A percentile compares a stretch with the other conserved stretches of the same genome.
phyloP scores from a whole-genome alignment of 192 early-diverging fungal species.

The Helicostylum pulchrum region DNA sequence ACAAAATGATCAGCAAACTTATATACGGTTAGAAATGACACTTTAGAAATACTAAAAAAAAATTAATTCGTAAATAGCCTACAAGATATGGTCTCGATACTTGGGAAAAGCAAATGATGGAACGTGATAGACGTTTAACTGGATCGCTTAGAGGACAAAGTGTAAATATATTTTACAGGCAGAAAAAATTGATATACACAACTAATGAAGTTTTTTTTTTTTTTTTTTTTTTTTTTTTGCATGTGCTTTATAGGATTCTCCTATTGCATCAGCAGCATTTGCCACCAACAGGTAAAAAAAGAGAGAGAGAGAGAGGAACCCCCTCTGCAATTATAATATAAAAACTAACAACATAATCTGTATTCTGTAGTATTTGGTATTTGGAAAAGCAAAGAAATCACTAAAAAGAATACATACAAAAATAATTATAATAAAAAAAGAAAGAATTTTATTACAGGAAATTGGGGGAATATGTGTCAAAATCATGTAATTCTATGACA shows the following conservation, averaged over 20 bases:
- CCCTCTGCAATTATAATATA: background rate
- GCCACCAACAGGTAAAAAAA: constrained; percentile 47
- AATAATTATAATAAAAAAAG: background rate
- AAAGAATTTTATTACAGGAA: background rate
- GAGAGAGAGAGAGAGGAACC: background rate
- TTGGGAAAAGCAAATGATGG: constrained; percentile 81
- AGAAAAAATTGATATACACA: no score
- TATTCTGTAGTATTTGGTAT: constrained; percentile 56
- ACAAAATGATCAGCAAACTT: background rate
- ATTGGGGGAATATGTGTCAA: constrained; percentile 21
- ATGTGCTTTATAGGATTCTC: constrained; percentile 23
- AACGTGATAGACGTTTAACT: constrained; percentile 70
- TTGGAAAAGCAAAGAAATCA: constrained; percentile 48
- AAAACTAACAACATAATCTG: background rate
- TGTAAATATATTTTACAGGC: constrained; percentile 28
- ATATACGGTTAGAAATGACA: background rate
- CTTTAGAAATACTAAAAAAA: constrained; percentile 2
- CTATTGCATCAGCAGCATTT: constrained; percentile 61
- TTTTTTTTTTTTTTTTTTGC: constrained; percentile 7
- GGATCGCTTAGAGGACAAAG: constrained; percentile 66
- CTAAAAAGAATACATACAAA: constrained; percentile 5
- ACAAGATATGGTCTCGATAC: constrained; percentile 62
- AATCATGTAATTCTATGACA: constrained; percentile 42
- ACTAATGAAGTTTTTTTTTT: no score
- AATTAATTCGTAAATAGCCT: constrained; percentile 37